Evolutionary conservation across 139 green algal genomes (phyloP).

Genomic region (Spirogloea muscicola): DNA sequence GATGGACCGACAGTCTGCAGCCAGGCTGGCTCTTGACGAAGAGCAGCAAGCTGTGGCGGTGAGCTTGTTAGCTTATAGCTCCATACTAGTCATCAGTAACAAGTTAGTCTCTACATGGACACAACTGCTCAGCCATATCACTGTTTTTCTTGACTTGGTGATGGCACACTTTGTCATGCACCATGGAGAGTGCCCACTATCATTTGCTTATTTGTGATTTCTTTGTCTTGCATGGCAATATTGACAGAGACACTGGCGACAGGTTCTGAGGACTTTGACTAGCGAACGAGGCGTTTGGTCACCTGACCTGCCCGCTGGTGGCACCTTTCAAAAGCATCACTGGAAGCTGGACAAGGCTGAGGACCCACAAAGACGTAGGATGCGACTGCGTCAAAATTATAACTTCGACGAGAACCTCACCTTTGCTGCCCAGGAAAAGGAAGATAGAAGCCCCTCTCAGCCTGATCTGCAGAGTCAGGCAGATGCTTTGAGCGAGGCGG

Average conservation of each 20-base stretch:
- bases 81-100: neutral
- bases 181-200: neutral
- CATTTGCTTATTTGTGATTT: neutral
- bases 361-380: constrained; percentile 17
- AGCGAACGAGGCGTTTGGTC: constrained; percentile 26
- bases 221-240: neutral
- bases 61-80: neutral
- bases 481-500: too few relatives aligned
- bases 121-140: too few relatives aligned
- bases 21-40: constrained; percentile 4
- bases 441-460: too few relatives aligned
- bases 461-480: too few relatives aligned
- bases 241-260: constrained; percentile 9
- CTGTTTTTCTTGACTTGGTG: neutral
- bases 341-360: constrained; percentile 43
- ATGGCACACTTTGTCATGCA: neutral
- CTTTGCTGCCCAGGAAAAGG: too few relatives aligned
- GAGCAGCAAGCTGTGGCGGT: constrained; percentile 12
- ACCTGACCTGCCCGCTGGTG: neutral
- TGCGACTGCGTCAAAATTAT: constrained; percentile 28
- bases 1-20: neutral
- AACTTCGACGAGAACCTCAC: constrained; percentile 21
- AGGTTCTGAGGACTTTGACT: constrained; percentile 16
- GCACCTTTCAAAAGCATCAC: neutral
- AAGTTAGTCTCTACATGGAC: neutral